A percentile compares a stretch with the other conserved stretches of the same genome.
Evolutionary conservation across 768 basidiomycete genomes (phyloP).

Genomic region (Kwoniella pini): DNA sequence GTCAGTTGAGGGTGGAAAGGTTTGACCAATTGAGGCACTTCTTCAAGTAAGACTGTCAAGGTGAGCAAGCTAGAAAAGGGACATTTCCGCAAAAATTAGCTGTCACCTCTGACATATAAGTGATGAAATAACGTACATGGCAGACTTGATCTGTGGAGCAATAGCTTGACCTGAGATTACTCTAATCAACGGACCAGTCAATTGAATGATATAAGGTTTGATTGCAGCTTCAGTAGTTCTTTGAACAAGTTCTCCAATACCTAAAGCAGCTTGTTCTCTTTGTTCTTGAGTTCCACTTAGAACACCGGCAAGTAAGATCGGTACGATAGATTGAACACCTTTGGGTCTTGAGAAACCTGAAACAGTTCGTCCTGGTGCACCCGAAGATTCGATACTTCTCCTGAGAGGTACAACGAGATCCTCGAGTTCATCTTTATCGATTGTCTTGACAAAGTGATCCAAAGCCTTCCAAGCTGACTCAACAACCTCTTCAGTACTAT

Average conservation of each 20-base stretch:
- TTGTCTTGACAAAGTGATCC: constrained; percentile 81
- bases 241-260: constrained; percentile 93
- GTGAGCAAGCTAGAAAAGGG: constrained; percentile 62
- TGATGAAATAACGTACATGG: constrained; percentile 60
- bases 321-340: constrained; percentile 78
- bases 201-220: constrained; percentile 92
- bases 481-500: constrained; percentile 61
- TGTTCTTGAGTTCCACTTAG: constrained; percentile 91
- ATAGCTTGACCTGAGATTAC: constrained; percentile 76
- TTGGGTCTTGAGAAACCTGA: constrained; percentile 80
- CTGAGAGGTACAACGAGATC: constrained; percentile 85
- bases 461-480: constrained; percentile 79
- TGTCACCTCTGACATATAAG: not conserved
- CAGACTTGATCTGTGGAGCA: constrained; percentile 89
- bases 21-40: constrained; percentile 84
- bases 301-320: constrained; percentile 86
- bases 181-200: constrained; percentile 92
- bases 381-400: constrained; percentile 80
- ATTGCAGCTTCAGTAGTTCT: constrained; percentile 79
- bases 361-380: constrained; percentile 71
- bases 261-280: constrained; percentile 86
- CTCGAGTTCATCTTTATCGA: constrained; percentile 91
- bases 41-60: constrained; percentile 77
- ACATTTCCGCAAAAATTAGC: not conserved
- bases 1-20: constrained; percentile 99